Conservation (phyloP, 2,329 filamentous ascomycete species). For the Fonsecaea erecta region DNA sequence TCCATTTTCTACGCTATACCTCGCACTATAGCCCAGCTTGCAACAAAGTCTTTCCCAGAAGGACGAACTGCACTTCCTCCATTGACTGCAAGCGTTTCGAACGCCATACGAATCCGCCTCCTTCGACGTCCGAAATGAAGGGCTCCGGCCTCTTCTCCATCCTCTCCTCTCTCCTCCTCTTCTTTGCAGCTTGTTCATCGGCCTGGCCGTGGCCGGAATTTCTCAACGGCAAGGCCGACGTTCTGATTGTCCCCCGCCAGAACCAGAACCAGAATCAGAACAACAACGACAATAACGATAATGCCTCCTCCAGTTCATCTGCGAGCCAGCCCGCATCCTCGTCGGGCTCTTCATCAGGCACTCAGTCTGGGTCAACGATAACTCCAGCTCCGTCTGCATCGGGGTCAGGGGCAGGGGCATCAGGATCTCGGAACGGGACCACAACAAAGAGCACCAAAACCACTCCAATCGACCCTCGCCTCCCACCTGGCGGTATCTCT, state of each 20-base stretch:
- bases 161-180: conserved; percentile 34
- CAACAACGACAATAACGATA: background rate
- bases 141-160: conserved; percentile 32
- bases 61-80: background rate
- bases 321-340: conserved; percentile 11
- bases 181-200: conserved; percentile 37
- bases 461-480: conserved; percentile 57
- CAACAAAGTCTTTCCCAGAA: conserved; percentile 2
- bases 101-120: background rate
- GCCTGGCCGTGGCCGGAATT: conserved; percentile 43
- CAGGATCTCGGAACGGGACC: conserved; percentile 25
- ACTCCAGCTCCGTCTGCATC: conserved; percentile 15
- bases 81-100: background rate
- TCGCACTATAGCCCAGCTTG: background rate
- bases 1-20: background rate
- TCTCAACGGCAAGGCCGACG: conserved; percentile 33
- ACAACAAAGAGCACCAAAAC: conserved; percentile 38
- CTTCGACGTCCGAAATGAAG: conserved; percentile 28
- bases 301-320: conserved; percentile 13
- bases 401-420: conserved; percentile 26
- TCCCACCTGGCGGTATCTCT: conserved; percentile 63
- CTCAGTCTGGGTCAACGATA: conserved; percentile 15
- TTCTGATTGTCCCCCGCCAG: conserved; percentile 37
- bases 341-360: conserved; percentile 17
- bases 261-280: conserved; percentile 18